Evolutionary conservation across 805 yeast genomes (phyloP).

Genomic region (Wickerhamiella kurtzmanii): DNA sequence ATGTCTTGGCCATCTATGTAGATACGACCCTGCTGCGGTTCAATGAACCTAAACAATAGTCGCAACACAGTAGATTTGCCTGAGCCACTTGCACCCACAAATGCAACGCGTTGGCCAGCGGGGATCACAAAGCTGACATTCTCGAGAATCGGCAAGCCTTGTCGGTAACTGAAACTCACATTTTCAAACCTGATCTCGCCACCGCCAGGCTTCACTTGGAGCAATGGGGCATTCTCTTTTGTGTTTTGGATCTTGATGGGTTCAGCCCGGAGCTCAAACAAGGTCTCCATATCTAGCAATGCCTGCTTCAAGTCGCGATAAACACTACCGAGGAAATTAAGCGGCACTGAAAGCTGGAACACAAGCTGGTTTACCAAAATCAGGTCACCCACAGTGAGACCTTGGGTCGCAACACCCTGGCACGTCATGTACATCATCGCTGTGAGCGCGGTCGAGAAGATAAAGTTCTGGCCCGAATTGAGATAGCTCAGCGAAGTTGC

Average conservation of each 20-base stretch:
- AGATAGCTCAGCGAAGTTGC: constrained; percentile 65
- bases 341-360: constrained; percentile 87
- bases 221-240: constrained; percentile 44
- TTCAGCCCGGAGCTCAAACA: constrained; percentile 72
- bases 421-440: constrained; percentile 98
- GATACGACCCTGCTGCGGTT: constrained; percentile 63
- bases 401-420: constrained; percentile 73
- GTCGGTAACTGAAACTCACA: constrained; percentile 84
- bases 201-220: constrained; percentile 30
- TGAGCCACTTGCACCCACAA: constrained; percentile 93
- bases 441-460: constrained; percentile 78
- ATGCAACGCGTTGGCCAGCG: constrained; percentile 80
- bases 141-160: constrained; percentile 69
- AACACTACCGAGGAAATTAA: constrained; percentile 89
- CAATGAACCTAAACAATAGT: constrained; percentile 80
- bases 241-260: constrained; percentile 51
- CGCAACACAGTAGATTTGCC: constrained; percentile 86
- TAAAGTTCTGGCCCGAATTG: constrained; percentile 66
- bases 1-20: constrained; percentile 84
- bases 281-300: constrained; percentile 86
- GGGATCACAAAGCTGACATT: constrained; percentile 79
- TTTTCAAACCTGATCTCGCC: constrained; percentile 82
- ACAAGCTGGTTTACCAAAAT: constrained; percentile 91
- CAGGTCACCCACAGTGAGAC: constrained; percentile 83
- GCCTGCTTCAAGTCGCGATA: constrained; percentile 91